Conservation (phyloP, 768 basidiomycete species). For the Trametes cinnabarina region DNA sequence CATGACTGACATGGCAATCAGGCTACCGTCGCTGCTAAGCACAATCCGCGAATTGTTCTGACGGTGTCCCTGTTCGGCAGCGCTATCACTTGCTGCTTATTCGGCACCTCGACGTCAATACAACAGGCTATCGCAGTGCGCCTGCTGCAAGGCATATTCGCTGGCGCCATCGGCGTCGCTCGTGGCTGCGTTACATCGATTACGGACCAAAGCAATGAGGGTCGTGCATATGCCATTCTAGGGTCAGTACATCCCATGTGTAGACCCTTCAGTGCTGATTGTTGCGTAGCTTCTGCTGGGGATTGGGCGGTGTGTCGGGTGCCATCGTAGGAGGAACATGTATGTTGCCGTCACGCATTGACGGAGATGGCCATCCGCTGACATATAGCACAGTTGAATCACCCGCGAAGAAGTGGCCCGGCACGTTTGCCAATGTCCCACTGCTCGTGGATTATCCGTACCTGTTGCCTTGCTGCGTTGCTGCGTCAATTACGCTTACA, state of each 20-base stretch:
- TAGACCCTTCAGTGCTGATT: neutral
- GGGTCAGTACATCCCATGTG: conserved; percentile 48
- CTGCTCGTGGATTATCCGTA: conserved; percentile 86
- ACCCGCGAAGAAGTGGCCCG: conserved; percentile 86
- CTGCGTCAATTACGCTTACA: conserved; percentile 69
- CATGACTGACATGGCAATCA: conserved; percentile 25
- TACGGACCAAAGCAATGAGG: conserved; percentile 91
- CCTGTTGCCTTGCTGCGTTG: conserved; percentile 80
- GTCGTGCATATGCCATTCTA: conserved; percentile 89
- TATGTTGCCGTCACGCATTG: conserved; percentile 38
- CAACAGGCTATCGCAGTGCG: conserved; percentile 82
- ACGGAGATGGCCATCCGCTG: conserved; percentile 11
- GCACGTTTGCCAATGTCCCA: conserved; percentile 58
- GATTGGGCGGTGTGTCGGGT: conserved; percentile 90
- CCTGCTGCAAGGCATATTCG: conserved; percentile 89
- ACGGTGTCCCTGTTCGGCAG: conserved; percentile 84
- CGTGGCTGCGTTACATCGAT: conserved; percentile 83
- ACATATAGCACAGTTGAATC: conserved; percentile 57
- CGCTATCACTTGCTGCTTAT: conserved; percentile 71
- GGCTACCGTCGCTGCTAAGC: conserved; percentile 92
- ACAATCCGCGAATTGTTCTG: conserved; percentile 83
- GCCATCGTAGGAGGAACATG: conserved; percentile 83
- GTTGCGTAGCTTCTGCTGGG: conserved; percentile 80
- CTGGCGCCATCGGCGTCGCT: conserved; percentile 92
- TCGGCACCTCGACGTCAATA: conserved; percentile 73